Base-by-base conservation (phyloP, 805 yeast species). In the Metahyphopichia silvanorum region DNA sequence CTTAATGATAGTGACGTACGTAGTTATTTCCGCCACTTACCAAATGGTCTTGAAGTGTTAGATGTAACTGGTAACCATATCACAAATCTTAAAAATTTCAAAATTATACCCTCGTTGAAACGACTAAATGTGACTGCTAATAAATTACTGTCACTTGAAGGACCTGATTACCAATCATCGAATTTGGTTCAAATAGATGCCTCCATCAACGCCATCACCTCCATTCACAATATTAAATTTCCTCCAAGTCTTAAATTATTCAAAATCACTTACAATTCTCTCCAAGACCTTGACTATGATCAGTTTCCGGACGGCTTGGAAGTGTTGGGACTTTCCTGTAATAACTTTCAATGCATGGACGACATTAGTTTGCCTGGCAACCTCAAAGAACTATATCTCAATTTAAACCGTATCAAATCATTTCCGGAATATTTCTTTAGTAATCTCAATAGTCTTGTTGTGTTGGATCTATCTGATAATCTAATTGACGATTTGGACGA, bases 401-500 rank as follows among this genome's bases (percentile, higher is more conserved):
- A 35, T 27, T 32, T 34, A 13, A 49, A 48, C 28, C 26, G 37
- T 7, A 19, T 50, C 9, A 29, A 32, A 10, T 30, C 43, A 11
- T 40, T 52, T 21, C 44, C 45, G 3, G 21, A 14, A 2, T 31
- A 37, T 25, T 40, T 51, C 30, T 47, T 52, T 22, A 10, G 21
- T 3, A 10, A 16, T 8, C 34, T 45, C 27, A 21, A 27, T 2
- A 26, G 33, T 4, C 34, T 52, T 16, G 17, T 21, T 18, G 18
- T 33, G 1, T 32, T 53, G 13, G 32, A 41, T 22, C 21, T 51
- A 4, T 39, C 44, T 8, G 44, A 43, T 10, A 51, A 51, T 31
- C 10, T 22, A 7, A 41, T 53, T 17, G 51, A 48, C 35, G 56
- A 51, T 18, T 32, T 49, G 11, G 57, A 52, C 25, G 55, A 52